phyloP scores from a whole-genome alignment of 2,329 filamentous ascomycete species.

The Claviceps maximensis region DNA sequence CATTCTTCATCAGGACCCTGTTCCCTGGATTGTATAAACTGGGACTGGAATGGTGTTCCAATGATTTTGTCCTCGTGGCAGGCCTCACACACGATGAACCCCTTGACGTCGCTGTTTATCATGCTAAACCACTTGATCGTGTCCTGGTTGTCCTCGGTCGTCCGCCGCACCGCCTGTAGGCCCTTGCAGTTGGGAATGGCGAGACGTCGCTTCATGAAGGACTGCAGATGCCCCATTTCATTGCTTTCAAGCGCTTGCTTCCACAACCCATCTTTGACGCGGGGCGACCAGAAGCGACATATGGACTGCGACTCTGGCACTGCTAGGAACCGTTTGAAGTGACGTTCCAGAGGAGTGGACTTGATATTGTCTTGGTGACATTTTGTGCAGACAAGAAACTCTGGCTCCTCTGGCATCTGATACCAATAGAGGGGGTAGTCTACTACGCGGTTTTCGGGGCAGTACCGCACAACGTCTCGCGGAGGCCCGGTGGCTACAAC shows the following conservation, averaged over 20 bases:
- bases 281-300: constrained; percentile 18
- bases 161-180: constrained; percentile 2
- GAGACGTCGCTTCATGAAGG: constrained; percentile 17
- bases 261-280: constrained; percentile 22
- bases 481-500: constrained; percentile 13
- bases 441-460: constrained; percentile 15
- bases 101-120: constrained; percentile 15
- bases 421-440: constrained; percentile 22
- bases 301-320: constrained; percentile 17
- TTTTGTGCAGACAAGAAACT: constrained; percentile 25
- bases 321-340: constrained; percentile 17
- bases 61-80: constrained; percentile 23
- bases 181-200: constrained; percentile 19
- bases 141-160: constrained; percentile 7
- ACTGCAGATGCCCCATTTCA: constrained; percentile 12
- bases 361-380: constrained; percentile 27
- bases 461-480: constrained; percentile 14
- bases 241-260: constrained; percentile 16
- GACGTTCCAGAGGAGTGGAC: constrained; percentile 13
- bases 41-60: constrained; percentile 15
- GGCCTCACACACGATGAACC: constrained; percentile 24
- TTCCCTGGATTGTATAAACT: constrained; percentile 14
- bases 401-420: constrained; percentile 12
- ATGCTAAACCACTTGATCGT: constrained; percentile 21
- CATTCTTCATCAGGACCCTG: constrained; percentile 19